phyloP scores from a whole-genome alignment of 2,329 filamentous ascomycete genomes.

The Periglandula ipomoeae region DNA sequence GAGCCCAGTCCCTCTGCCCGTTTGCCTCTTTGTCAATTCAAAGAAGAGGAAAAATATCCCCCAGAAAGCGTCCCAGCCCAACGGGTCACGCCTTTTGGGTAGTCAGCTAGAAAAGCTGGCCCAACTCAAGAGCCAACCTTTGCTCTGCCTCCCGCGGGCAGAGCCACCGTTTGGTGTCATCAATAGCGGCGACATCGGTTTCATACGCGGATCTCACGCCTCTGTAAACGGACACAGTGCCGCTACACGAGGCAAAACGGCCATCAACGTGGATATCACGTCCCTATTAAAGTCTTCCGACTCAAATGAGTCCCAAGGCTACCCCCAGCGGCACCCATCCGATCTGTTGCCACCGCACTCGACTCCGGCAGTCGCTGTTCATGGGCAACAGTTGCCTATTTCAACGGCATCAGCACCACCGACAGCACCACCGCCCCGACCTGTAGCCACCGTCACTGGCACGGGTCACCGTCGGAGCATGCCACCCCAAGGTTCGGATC shows the following conservation, averaged over 20 bases:
- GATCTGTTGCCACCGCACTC: slow-evolving; percentile 14
- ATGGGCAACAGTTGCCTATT: slow-evolving; percentile 15
- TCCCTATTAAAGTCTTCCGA: slow-evolving; percentile 70
- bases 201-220: slow-evolving; percentile 19
- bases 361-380: slow-evolving; percentile 8
- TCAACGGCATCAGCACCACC: neutral
- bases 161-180: slow-evolving; percentile 25
- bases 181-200: slow-evolving; percentile 18
- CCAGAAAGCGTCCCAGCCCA: slow-evolving; percentile 4
- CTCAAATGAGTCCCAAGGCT: slow-evolving; percentile 59
- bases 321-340: slow-evolving; percentile 24
- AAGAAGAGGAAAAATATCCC: neutral
- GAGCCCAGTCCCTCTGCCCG: slow-evolving; percentile 4
- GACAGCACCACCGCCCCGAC: slow-evolving; percentile 1
- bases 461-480: slow-evolving; percentile 23
- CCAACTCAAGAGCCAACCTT: slow-evolving; percentile 32
- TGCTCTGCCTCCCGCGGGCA: slow-evolving; percentile 33
- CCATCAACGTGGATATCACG: slow-evolving; percentile 90
- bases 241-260: slow-evolving; percentile 22
- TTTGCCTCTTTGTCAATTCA: neutral
- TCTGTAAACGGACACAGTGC: slow-evolving; percentile 19
- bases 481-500: slow-evolving; percentile 45
- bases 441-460: slow-evolving; percentile 25
- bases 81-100: slow-evolving; percentile 8
- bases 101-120: slow-evolving; percentile 27